These are phyloP conservation scores for Scytalidium sp. DNA, from an alignment of 2,329 filamentous ascomycete species.

Conservation along the genomic window DNA sequence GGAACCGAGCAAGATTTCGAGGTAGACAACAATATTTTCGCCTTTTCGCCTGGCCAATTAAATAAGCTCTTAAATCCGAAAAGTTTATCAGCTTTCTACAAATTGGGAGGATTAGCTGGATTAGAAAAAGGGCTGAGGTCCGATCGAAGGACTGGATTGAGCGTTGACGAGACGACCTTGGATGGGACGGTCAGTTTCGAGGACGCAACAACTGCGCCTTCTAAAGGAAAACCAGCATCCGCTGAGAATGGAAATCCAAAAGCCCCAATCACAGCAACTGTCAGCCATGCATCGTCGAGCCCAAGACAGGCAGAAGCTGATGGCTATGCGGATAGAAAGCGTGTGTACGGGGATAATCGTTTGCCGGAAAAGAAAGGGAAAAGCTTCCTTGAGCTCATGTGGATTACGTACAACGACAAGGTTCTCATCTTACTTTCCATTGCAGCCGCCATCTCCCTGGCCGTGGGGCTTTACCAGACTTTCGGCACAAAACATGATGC, in stretches of 20 bases:
- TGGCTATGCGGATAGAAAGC: conserved; percentile 60
- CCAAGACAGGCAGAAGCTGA: conserved; percentile 2
- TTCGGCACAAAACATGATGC: conserved; percentile 51
- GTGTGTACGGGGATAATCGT: conserved; percentile 66
- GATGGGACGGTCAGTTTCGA: conserved; percentile 67
- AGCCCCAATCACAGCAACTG: conserved; percentile 14
- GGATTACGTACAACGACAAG: conserved; percentile 83
- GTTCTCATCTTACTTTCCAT: conserved; percentile 69
- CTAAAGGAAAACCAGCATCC: conserved; percentile 8
- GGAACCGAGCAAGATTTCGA: conserved; percentile 69
- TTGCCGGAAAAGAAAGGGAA: conserved; percentile 69
- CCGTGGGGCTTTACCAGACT: conserved; percentile 72
- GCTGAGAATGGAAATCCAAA: conserved; percentile 25
- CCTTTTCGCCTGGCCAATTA: conserved; percentile 69
- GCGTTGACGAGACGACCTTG: conserved; percentile 63
- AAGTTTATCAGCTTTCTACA: conserved; percentile 70
- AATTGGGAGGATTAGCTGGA: conserved; percentile 69
- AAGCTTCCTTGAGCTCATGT: conserved; percentile 65
- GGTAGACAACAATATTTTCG: conserved; percentile 67
- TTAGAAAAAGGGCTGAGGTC: conserved; percentile 72
- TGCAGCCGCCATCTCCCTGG: conserved; percentile 71
- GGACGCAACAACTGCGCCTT: conserved; percentile 45
- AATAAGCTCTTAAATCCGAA: conserved; percentile 80
- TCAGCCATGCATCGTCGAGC: conserved; percentile 11
- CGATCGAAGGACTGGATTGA: conserved; percentile 62